Percentiles rank a stretch among this genome's conserved stretches.
phyloP scores from a whole-genome alignment of 2,329 filamentous ascomycete genomes.

The Podosphaera xanthii region DNA sequence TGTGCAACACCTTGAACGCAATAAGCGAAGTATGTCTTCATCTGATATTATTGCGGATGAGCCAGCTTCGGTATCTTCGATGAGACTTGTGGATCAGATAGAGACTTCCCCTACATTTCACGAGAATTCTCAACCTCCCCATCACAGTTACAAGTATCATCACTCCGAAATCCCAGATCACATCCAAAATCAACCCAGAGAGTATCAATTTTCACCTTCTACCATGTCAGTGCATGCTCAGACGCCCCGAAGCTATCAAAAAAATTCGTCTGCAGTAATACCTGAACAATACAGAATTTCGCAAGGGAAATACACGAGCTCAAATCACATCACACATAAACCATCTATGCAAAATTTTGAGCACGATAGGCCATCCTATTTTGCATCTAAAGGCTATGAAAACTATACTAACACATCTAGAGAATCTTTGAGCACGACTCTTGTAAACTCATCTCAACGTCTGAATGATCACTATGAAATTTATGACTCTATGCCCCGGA shows the following conservation, averaged over 20 bases:
- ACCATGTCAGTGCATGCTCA: slow-evolving; percentile 20
- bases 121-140: neutral
- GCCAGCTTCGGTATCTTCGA: no score
- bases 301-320: slow-evolving; percentile 24
- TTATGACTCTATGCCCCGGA: slow-evolving; percentile 10
- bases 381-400: slow-evolving; percentile 8
- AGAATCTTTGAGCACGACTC: slow-evolving; percentile 4
- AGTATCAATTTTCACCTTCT: slow-evolving; percentile 12
- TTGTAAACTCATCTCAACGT: slow-evolving; percentile 5
- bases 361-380: slow-evolving; percentile 12
- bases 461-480: slow-evolving; percentile 10
- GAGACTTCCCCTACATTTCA: no score
- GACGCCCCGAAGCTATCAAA: slow-evolving; percentile 12
- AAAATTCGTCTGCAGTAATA: slow-evolving; percentile 12
- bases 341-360: slow-evolving; percentile 31
- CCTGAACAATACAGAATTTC: slow-evolving; percentile 17
- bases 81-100: no score
- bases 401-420: slow-evolving; percentile 8
- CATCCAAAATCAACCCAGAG: slow-evolving; percentile 20
- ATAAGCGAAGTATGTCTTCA: no score
- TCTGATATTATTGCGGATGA: no score
- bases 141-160: slow-evolving; percentile 18
- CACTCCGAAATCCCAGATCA: slow-evolving; percentile 20
- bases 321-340: slow-evolving; percentile 25
- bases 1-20: no score